phyloP scores from a whole-genome alignment of 192 early-diverging fungal species.

The Entomortierella beljakovae region DNA sequence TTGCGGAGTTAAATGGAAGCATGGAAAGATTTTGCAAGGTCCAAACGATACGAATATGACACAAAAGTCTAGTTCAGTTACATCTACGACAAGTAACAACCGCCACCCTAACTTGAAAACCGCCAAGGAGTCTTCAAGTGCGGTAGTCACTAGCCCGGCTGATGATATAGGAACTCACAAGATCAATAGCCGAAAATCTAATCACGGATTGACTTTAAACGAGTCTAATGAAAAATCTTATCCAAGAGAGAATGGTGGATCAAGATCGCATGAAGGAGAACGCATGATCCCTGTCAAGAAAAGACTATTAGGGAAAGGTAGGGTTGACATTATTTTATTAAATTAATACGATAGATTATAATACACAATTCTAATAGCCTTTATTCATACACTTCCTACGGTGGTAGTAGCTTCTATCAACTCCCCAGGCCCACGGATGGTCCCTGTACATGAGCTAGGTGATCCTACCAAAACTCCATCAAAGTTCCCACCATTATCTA shows the following conservation, averaged over 20 bases:
- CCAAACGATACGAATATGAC: conserved; percentile 6
- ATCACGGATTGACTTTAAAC: neutral
- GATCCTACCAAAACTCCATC: neutral
- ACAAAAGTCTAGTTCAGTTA: neutral
- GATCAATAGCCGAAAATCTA: neutral
- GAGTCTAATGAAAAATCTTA: neutral
- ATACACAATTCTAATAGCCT: too few species aligned
- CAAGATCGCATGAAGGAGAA: conserved; percentile 10
- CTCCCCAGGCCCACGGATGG: conserved; percentile 30
- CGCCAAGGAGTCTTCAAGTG: conserved; percentile 5
- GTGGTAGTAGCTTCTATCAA: neutral
- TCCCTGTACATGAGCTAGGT: conserved; percentile 33
- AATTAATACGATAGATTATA: too few species aligned
- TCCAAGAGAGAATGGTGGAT: neutral
- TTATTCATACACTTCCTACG: too few species aligned
- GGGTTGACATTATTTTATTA: neutral
- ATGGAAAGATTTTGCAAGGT: conserved; percentile 75
- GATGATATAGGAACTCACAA: neutral
- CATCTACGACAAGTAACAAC: neutral
- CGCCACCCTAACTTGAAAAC: conserved; percentile 3
- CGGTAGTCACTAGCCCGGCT: neutral
- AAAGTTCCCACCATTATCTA: neutral
- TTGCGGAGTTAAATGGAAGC: conserved; percentile 83
- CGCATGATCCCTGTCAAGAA: conserved; percentile 50
- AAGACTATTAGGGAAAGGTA: conserved; percentile 26